Conservation (phyloP, 2,329 filamentous ascomycete species). For the Cordyceps pruinosa region DNA sequence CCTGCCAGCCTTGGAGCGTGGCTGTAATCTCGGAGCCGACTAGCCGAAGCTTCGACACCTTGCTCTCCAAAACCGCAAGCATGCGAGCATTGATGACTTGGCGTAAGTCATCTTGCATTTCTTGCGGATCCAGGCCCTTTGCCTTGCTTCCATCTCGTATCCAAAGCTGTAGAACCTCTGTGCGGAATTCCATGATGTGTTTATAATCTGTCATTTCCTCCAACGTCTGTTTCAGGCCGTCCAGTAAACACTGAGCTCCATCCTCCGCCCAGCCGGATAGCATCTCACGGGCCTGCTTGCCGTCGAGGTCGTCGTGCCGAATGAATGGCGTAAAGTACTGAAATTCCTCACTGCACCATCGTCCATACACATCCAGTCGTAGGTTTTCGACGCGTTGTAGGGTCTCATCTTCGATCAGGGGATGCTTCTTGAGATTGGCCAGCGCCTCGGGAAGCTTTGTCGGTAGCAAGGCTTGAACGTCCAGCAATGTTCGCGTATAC, state of each 20-base stretch:
- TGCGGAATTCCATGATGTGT: conserved; percentile 62
- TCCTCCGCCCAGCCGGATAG: conserved; percentile 57
- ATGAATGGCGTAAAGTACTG: conserved; percentile 82
- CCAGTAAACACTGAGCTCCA: conserved; percentile 51
- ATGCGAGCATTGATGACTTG: conserved; percentile 63
- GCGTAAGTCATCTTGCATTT: conserved; percentile 63
- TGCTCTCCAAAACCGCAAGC: conserved; percentile 52
- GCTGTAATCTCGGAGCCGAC: conserved; percentile 59
- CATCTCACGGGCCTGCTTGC: conserved; percentile 51
- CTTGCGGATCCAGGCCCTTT: conserved; percentile 58
- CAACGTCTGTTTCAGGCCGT: conserved; percentile 56
- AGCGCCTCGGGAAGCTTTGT: conserved; percentile 64
- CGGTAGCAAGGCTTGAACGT: conserved; percentile 71
- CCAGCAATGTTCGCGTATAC: conserved; percentile 69
- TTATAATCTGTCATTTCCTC: conserved; percentile 57
- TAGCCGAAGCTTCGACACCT: conserved; percentile 56
- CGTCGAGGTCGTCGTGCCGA: conserved; percentile 68
- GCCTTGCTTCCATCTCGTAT: conserved; percentile 60
- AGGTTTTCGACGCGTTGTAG: conserved; percentile 62
- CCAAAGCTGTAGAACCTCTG: conserved; percentile 66
- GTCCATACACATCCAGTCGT: conserved; percentile 67
- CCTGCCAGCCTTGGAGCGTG: conserved; percentile 54
- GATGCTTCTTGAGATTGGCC: conserved; percentile 58
- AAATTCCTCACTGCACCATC: conserved; percentile 78
- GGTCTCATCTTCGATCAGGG: conserved; percentile 64